These are phyloP conservation scores for Brasilioporus rufonigricans DNA, from an alignment of 768 basidiomycete species.

Conservation along the genomic window DNA sequence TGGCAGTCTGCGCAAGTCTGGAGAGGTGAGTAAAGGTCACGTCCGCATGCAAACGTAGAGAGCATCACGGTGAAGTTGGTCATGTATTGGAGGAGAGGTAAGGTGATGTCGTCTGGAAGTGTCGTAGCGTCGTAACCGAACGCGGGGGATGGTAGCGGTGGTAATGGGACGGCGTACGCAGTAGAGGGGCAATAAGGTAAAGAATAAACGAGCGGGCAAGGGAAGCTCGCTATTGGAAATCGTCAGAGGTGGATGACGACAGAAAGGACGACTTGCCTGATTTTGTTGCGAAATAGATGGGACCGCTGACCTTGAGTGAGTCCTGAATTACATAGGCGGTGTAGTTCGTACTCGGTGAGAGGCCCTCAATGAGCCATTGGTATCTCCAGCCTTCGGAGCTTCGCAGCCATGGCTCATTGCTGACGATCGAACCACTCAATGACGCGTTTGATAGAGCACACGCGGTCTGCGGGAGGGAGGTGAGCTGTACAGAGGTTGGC, in stretches of 20 bases:
- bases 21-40: slow-evolving; percentile 76
- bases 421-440: slow-evolving; percentile 39
- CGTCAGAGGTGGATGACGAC: not conserved
- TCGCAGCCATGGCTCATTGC: slow-evolving; percentile 54
- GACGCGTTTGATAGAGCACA: slow-evolving; percentile 51
- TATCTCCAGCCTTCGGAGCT: slow-evolving; percentile 59
- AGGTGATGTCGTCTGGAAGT: slow-evolving; percentile 48
- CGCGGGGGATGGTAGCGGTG: slow-evolving; percentile 42
- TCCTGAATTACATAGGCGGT: slow-evolving; percentile 67
- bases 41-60: slow-evolving; percentile 72
- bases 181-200: slow-evolving; percentile 74
- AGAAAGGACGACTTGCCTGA: slow-evolving; percentile 44
- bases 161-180: slow-evolving; percentile 68
- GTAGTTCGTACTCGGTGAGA: slow-evolving; percentile 71
- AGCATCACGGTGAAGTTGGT: slow-evolving; percentile 75
- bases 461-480: slow-evolving; percentile 50
- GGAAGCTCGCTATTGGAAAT: slow-evolving; percentile 47
- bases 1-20: slow-evolving; percentile 77
- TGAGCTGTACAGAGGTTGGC: slow-evolving; percentile 43
- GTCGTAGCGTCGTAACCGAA: slow-evolving; percentile 48
- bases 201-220: slow-evolving; percentile 66
- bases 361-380: slow-evolving; percentile 63
- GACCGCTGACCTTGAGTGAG: slow-evolving; percentile 56
- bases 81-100: slow-evolving; percentile 54
- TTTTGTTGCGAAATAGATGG: slow-evolving; percentile 75